Conservation (phyloP, 495 filamentous ascomycete genomes). For the Penicillium odoratum region DNA sequence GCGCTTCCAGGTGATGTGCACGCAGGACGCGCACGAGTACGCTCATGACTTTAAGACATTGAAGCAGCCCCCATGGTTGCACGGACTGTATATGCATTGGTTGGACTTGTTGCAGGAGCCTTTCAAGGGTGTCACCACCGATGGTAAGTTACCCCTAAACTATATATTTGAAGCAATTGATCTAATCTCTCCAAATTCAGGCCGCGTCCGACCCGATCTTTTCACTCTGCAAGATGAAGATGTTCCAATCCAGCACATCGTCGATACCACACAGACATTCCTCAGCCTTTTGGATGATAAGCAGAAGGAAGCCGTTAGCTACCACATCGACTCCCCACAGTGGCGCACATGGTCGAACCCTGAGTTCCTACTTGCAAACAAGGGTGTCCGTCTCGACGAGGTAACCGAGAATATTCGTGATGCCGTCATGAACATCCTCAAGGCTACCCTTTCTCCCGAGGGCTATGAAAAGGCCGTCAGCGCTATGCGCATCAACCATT, state of each 20-base stretch:
- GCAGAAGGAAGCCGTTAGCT: slow-evolving; percentile 48
- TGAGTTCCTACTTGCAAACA: slow-evolving; percentile 62
- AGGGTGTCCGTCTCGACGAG: slow-evolving; percentile 67
- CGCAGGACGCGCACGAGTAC: slow-evolving; percentile 65
- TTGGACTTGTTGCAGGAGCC: slow-evolving; percentile 63
- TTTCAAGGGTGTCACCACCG: slow-evolving; percentile 68
- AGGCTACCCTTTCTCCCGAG: slow-evolving; percentile 59
- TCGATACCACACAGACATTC: slow-evolving; percentile 45
- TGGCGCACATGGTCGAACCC: slow-evolving; percentile 78
- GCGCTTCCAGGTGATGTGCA: slow-evolving; percentile 62
- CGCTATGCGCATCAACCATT: slow-evolving; percentile 77
- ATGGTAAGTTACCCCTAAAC: slow-evolving; percentile 46
- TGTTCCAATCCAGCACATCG: slow-evolving; percentile 56
- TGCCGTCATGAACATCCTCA: slow-evolving; percentile 54
- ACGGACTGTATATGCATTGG: slow-evolving; percentile 67
- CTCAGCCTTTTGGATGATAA: slow-evolving; percentile 43
- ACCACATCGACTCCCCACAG: slow-evolving; percentile 68
- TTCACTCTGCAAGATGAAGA: slow-evolving; percentile 63
- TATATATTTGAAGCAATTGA: not conserved
- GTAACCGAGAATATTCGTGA: slow-evolving; percentile 40
- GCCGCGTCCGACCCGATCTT: slow-evolving; percentile 53
- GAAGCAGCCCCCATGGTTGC: slow-evolving; percentile 66
- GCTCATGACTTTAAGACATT: slow-evolving; percentile 58
- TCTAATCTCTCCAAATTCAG: slow-evolving; percentile 27
- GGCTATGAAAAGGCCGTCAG: slow-evolving; percentile 69